Evolutionary conservation across 1,284 basidiomycete species (phyloP).

Genomic region (Cutaneotrichosporon sp.): DNA sequence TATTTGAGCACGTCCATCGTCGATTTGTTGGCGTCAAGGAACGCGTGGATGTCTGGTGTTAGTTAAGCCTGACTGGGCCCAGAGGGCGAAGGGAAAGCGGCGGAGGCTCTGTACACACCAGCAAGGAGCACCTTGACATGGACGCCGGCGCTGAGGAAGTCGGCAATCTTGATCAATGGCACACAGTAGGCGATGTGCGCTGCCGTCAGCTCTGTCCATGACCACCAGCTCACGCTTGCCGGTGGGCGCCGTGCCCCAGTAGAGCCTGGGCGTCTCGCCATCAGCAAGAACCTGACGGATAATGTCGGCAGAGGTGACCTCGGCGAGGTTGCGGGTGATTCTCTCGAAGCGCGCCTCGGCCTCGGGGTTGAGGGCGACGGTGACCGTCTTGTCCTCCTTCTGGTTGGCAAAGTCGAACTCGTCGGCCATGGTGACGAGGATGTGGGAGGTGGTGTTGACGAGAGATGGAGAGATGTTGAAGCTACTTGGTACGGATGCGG

Average conservation of each 20-base stretch:
- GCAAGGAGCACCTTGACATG: conserved; percentile 87
- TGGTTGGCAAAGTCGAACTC: conserved; percentile 33
- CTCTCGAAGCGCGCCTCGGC: conserved; percentile 71
- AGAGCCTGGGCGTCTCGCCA: conserved; percentile 73
- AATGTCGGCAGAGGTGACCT: conserved; percentile 81
- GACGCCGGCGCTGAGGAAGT: conserved; percentile 90
- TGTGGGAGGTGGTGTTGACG: background rate
- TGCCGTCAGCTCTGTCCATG: conserved; percentile 55
- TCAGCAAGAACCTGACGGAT: conserved; percentile 82
- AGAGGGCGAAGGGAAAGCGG: no score
- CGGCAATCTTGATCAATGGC: conserved; percentile 91
- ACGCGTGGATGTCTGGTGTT: conserved; percentile 82
- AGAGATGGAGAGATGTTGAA: background rate
- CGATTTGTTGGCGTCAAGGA: conserved; percentile 97
- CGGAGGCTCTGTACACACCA: conserved; percentile 58
- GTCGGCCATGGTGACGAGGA: conserved; percentile 15
- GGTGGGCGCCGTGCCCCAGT: conserved; percentile 94
- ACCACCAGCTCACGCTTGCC: conserved; percentile 73
- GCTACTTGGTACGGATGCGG: no score
- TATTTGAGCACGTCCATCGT: conserved; percentile 90
- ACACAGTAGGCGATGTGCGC: conserved; percentile 98
- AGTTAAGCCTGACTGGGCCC: background rate
- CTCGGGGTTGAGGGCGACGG: conserved; percentile 41
- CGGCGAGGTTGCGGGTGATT: conserved; percentile 83
- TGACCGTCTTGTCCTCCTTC: conserved; percentile 22